Percentiles rank a stretch among this genome's conserved stretches.
These are phyloP conservation scores for Dovyalis caffra DNA, from an alignment of 345 rosid species.

Conservation along the genomic window DNA sequence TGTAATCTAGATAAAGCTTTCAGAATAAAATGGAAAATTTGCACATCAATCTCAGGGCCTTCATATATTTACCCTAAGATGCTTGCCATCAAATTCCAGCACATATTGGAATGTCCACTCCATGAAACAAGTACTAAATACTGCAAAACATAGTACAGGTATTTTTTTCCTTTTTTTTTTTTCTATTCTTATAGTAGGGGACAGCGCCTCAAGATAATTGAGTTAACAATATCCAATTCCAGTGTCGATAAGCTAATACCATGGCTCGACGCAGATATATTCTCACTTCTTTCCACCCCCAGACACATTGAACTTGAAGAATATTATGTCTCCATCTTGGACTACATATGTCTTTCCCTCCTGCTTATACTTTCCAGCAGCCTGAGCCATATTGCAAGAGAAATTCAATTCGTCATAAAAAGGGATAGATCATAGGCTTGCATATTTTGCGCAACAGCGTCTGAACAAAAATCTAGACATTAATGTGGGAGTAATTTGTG, in stretches of 20 bases:
- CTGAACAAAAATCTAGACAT: background rate
- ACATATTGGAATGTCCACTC: background rate
- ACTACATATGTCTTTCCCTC: conserved; percentile 95
- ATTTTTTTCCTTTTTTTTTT: background rate
- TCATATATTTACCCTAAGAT: background rate
- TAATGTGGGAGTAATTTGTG: background rate
- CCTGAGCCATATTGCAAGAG: conserved; percentile 39
- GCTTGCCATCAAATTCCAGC: background rate
- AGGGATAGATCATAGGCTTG: background rate
- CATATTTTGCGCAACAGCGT: background rate
- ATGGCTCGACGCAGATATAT: background rate
- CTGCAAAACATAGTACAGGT: conserved; percentile 4
- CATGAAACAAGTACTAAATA: background rate
- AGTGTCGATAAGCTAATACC: background rate
- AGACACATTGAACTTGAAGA: conserved; percentile 96
- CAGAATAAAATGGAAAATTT: background rate
- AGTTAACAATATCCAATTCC: background rate
- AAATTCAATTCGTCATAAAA: background rate
- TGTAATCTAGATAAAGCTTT: background rate
- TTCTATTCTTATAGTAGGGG: background rate
- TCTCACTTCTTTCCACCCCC: conserved; percentile 96
- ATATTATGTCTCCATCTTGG: conserved; percentile 90
- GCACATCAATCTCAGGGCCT: background rate
- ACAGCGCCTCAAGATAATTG: background rate
- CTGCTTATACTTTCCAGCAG: conserved; percentile 88